Percentiles rank a stretch among this genome's conserved stretches.
These are phyloP conservation scores for Aspergillus olivimuriae DNA, from an alignment of 495 filamentous ascomycete genomes.

Conservation along the genomic window DNA sequence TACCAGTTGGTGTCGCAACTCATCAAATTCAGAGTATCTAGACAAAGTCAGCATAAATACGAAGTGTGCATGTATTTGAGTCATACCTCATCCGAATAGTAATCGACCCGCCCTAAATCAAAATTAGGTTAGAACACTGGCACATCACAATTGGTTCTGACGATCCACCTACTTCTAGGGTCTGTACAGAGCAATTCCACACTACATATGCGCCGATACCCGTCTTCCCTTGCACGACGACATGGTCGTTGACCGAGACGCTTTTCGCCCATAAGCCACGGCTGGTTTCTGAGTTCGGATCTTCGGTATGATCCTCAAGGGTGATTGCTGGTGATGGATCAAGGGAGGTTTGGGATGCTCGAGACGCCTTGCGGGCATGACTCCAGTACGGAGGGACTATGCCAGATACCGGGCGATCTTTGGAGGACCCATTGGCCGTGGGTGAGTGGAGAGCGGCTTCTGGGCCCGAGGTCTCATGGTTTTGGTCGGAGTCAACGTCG, in stretches of 20 bases:
- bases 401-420: slow-evolving; percentile 33
- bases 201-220: slow-evolving; percentile 67
- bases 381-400: slow-evolving; percentile 47
- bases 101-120: slow-evolving; percentile 50
- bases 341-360: slow-evolving; percentile 39
- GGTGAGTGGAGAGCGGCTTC: too few species aligned
- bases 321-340: slow-evolving; percentile 44
- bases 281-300: slow-evolving; percentile 50
- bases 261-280: slow-evolving; percentile 61
- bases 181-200: slow-evolving; percentile 67
- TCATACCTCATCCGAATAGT: slow-evolving; percentile 52
- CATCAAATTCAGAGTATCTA: slow-evolving; percentile 71
- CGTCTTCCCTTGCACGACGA: slow-evolving; percentile 54
- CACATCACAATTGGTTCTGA: background rate
- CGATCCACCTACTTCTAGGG: slow-evolving; percentile 53
- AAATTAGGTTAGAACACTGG: slow-evolving; percentile 12
- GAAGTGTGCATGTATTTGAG: too few species aligned
- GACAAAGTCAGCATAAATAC: too few species aligned
- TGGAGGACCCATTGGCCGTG: slow-evolving; percentile 12
- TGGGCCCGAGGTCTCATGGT: slow-evolving; percentile 12
- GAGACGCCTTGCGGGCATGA: slow-evolving; percentile 38
- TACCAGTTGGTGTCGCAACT: slow-evolving; percentile 50
- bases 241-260: slow-evolving; percentile 61
- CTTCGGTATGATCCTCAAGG: slow-evolving; percentile 66
- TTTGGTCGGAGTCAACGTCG: slow-evolving; percentile 3